Evolutionary conservation across 768 basidiomycete genomes (phyloP), one percentile per base, ranked within the genome.

Genomic region (Naematelia encephala): DNA sequence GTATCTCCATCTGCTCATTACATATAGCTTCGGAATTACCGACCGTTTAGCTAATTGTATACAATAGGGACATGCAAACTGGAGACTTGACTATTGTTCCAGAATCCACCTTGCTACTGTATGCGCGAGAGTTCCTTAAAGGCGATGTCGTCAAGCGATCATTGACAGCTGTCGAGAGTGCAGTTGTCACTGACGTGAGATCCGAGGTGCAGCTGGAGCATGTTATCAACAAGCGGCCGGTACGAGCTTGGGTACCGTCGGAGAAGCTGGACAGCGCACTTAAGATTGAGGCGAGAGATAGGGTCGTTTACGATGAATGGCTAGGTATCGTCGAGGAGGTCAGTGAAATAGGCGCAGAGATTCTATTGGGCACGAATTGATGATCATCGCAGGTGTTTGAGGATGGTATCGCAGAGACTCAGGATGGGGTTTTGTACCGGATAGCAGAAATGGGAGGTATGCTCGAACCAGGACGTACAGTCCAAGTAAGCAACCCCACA

Each of bases 301-400:
- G 86, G 79, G 89, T 93, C 49, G 80, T 86, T 16, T 84, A 85
- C 68, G 84, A 88, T 64, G 84, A 90, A 73, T 96, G 92, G 91
- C 80, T 94, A 68, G 91, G 91, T 53, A 89, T 91, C 82, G 82
- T 91, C 44, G 83, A 90, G 55, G 89, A 91, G 83, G 89, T 90
- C 73, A 62, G 82, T 61, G 25, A 28, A 11, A 13, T 23, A 11
- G 50, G 22, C 14, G 23, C 30, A 28, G 30, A 13, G 11, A 28
- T n/a, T n/a, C n/a, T n/a, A n/a, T n/a, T n/a, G n/a, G n/a, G n/a
- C n/a, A n/a, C n/a, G n/a, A n/a, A n/a, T n/a, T n/a, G n/a, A n/a
- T n/a, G n/a, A n/a, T n/a, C n/a, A 8, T n/a, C 4, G 8, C 5
- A 91, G 91, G 82, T 91, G 56, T 91, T 87, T 64, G 90, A 92